phyloP scores from a whole-genome alignment of 345 rosid species.

The Sonneratia caseolaris region DNA sequence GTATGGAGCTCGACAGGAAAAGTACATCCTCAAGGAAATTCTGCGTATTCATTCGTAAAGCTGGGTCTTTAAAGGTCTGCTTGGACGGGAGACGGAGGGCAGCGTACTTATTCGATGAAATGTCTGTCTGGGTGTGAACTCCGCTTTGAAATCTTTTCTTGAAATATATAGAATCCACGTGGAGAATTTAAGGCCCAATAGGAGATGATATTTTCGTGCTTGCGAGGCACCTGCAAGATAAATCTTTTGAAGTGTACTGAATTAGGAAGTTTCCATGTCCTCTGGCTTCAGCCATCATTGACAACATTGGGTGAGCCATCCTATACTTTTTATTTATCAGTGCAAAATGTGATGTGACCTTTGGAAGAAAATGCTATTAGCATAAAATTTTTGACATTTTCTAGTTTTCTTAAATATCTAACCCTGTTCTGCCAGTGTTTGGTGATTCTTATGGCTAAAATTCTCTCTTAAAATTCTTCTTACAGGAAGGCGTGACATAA shows the following conservation, averaged over 20 bases:
- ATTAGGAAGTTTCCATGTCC: background rate
- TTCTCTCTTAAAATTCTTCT: background rate
- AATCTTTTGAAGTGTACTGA: constrained; percentile 11
- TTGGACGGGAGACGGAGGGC: background rate
- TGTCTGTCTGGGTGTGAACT: constrained; percentile 4
- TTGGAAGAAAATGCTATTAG: background rate
- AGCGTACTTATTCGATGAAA: constrained; percentile 11
- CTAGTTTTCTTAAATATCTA: background rate
- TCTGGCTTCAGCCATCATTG: background rate
- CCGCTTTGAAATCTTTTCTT: background rate
- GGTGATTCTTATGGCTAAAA: background rate
- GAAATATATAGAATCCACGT: background rate
- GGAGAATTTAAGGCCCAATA: background rate
- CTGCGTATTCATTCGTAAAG: background rate
- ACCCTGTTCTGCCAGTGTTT: background rate
- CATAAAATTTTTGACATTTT: background rate
- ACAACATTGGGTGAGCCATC: constrained; percentile 9
- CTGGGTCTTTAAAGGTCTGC: background rate
- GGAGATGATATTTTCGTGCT: constrained; percentile 13
- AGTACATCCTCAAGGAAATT: background rate
- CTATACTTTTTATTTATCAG: background rate
- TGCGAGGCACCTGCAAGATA: constrained; percentile 8
- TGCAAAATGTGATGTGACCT: background rate
- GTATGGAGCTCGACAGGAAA: background rate
- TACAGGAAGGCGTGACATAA: background rate